phyloP scores from a whole-genome alignment of 495 filamentous ascomycete genomes.

The Penicillium dipodomyicola region DNA sequence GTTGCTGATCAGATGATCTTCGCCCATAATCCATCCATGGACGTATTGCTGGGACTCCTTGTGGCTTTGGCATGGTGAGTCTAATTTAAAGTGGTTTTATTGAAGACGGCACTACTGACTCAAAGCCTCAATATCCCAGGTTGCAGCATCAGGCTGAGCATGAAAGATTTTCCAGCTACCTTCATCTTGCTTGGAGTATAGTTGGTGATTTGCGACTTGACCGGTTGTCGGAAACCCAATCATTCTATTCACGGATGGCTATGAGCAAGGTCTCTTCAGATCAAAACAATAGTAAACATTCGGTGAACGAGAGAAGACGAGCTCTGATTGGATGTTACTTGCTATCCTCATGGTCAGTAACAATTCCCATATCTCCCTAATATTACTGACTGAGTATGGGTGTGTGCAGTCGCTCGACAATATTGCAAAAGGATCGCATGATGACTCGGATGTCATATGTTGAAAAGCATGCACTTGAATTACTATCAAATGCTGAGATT shows the following conservation, averaged over 20 bases:
- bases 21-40: conserved; percentile 9
- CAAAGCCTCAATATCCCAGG: neutral
- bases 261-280: conserved; percentile 10
- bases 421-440: conserved; percentile 11
- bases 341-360: conserved; percentile 4
- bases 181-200: conserved; percentile 3
- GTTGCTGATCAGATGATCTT: conserved; percentile 5
- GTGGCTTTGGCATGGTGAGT: conserved; percentile 6
- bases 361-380: neutral
- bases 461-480: neutral
- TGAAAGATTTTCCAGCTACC: conserved; percentile 4
- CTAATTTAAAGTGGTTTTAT: neutral
- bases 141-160: neutral
- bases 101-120: neutral
- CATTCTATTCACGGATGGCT: conserved; percentile 3
- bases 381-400: neutral
- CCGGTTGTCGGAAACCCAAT: conserved; percentile 3
- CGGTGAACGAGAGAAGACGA: neutral
- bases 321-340: conserved; percentile 7
- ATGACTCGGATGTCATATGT: conserved; percentile 5
- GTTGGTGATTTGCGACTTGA: conserved; percentile 3
- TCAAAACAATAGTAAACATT: conserved; percentile 1
- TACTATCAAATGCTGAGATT: conserved; percentile 4
- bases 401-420: conserved; percentile 5
- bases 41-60: conserved; percentile 1